Conservation (phyloP, 257 asterid genomes). For the Solanum paucissectum region DNA sequence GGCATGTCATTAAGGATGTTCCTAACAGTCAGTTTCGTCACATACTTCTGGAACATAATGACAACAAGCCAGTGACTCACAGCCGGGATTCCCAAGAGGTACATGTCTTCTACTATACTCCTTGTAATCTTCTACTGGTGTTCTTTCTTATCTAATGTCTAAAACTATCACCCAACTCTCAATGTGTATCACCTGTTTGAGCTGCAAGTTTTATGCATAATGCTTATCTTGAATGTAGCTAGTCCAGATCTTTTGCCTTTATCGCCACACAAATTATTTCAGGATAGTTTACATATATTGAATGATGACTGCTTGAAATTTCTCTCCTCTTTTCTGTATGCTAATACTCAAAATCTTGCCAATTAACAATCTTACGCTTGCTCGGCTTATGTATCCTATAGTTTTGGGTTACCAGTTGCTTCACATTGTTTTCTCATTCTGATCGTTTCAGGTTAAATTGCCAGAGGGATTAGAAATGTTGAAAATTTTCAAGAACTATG, state of each 20-base stretch:
- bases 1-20: constrained; percentile 90
- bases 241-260: not conserved
- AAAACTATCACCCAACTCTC: not conserved
- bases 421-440: not conserved
- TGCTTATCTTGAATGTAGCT: not conserved
- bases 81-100: constrained; percentile 99
- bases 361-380: not conserved
- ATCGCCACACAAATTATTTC: not conserved
- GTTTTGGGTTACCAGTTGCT: not conserved
- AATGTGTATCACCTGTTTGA: not conserved
- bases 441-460: constrained; percentile 60
- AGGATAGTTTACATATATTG: not conserved
- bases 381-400: not conserved
- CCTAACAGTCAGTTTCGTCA: constrained; percentile 94
- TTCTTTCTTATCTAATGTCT: not conserved
- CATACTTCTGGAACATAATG: constrained; percentile 88
- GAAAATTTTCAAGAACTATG: constrained; percentile 72
- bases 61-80: constrained; percentile 98
- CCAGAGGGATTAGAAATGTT: constrained; percentile 90
- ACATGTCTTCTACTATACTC: constrained; percentile 2
- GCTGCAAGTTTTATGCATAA: not conserved
- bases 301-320: not conserved
- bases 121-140: constrained; percentile 1
- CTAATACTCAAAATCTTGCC: not conserved
- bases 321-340: not conserved